phyloP scores from a whole-genome alignment of 2,329 filamentous ascomycete species.

The Aspergillus luchuensis region DNA sequence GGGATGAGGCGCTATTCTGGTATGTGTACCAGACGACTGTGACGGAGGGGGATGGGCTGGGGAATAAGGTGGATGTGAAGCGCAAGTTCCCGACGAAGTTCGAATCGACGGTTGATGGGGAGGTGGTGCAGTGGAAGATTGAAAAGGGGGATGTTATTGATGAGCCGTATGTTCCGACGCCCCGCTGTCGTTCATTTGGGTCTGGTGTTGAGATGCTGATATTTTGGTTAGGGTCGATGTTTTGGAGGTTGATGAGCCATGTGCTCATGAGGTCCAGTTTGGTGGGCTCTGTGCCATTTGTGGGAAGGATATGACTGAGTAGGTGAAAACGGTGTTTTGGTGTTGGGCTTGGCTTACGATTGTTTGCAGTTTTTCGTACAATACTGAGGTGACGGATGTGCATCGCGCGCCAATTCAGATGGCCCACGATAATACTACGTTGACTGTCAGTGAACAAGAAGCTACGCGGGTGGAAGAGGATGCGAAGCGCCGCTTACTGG shows the following conservation, averaged over 20 bases:
- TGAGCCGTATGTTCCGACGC: constrained; percentile 40
- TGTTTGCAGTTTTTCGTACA: constrained; percentile 66
- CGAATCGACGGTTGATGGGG: constrained; percentile 81
- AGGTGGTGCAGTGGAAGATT: constrained; percentile 74
- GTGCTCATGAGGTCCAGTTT: constrained; percentile 87
- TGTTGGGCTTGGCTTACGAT: constrained; percentile 1
- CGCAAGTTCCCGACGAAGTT: constrained; percentile 76
- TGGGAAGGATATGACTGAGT: constrained; percentile 93
- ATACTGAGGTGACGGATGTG: constrained; percentile 74
- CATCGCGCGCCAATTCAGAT: constrained; percentile 91
- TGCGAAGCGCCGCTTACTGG: constrained; percentile 77
- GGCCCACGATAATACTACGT: constrained; percentile 83
- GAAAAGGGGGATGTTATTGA: constrained; percentile 47
- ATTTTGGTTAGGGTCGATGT: constrained; percentile 56
- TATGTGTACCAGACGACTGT: constrained; percentile 82
- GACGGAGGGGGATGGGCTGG: constrained; percentile 68
- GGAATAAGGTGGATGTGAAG: constrained; percentile 69
- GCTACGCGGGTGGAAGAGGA: constrained; percentile 82
- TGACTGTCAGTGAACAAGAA: constrained; percentile 81
- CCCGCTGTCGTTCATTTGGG: not conserved
- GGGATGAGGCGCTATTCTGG: constrained; percentile 76
- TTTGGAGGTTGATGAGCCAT: constrained; percentile 85
- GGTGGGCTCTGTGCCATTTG: constrained; percentile 88
- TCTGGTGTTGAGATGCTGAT: not conserved
- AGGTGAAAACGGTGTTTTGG: constrained; percentile 31